These are phyloP conservation scores for Acacia confusa DNA, from an alignment of 306 rosid genomes.

Conservation along the genomic window DNA sequence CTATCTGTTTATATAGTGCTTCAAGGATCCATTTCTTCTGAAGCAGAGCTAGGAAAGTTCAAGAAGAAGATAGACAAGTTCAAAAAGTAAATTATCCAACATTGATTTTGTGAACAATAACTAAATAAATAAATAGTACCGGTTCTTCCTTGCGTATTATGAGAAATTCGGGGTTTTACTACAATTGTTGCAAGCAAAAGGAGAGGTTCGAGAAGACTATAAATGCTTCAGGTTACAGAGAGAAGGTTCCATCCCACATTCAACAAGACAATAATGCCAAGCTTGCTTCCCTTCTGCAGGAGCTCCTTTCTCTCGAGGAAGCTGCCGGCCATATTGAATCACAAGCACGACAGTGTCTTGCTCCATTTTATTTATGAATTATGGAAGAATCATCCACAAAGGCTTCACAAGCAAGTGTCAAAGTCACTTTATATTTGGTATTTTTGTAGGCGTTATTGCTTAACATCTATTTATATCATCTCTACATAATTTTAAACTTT, in stretches of 20 bases:
- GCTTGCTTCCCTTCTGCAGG: constrained; percentile 66
- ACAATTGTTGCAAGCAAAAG: constrained; percentile 42
- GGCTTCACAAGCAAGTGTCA: constrained; percentile 1
- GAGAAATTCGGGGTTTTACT: constrained; percentile 4
- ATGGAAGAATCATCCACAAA: background rate
- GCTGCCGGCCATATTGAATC: constrained; percentile 54
- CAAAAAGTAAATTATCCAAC: constrained; percentile 36
- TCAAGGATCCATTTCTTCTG: constrained; percentile 39
- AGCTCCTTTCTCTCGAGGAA: constrained; percentile 62
- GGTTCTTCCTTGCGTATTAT: background rate
- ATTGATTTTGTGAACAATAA: constrained; percentile 12
- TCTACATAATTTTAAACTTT: constrained; percentile 31
- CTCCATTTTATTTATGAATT: background rate
- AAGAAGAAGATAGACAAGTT: constrained; percentile 48
- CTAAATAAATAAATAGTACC: background rate
- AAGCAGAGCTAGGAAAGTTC: constrained; percentile 41
- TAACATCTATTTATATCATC: background rate
- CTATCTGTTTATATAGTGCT: constrained; percentile 50
- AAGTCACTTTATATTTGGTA: background rate
- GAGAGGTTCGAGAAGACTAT: constrained; percentile 64
- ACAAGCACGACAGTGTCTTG: constrained; percentile 30
- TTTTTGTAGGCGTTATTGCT: background rate
- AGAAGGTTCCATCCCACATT: constrained; percentile 59
- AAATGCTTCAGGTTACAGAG: constrained; percentile 69
- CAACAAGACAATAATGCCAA: constrained; percentile 58